These are phyloP conservation scores for Colletotrichum nymphaeae DNA, from an alignment of 2,329 filamentous ascomycete genomes.

Conservation along the genomic window DNA sequence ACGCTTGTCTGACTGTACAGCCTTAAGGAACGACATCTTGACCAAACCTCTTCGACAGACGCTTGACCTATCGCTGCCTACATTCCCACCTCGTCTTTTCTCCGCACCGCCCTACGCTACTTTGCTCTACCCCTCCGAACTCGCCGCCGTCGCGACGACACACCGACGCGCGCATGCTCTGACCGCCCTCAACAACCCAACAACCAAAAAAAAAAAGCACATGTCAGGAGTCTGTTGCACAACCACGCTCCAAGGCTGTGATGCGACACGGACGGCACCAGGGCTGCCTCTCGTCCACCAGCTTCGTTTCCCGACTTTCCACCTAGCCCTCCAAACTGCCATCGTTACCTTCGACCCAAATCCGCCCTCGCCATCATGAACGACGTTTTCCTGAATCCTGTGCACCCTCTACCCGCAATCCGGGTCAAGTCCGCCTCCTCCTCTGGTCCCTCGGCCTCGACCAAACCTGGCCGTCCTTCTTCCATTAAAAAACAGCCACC, in stretches of 20 bases:
- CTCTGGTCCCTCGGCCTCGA: conserved; percentile 4
- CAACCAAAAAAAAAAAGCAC: conserved; percentile 15
- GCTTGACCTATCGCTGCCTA: background rate
- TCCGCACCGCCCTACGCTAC: background rate
- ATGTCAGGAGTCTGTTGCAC: conserved; percentile 24
- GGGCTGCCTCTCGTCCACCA: conserved; percentile 18
- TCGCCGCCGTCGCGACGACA: conserved; percentile 18
- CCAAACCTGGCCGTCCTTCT: conserved; percentile 24
- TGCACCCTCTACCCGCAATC: conserved; percentile 26
- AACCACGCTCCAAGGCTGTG: conserved; percentile 17
- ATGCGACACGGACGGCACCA: conserved; percentile 32
- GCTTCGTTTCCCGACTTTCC: background rate
- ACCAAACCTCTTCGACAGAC: background rate
- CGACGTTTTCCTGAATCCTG: conserved; percentile 36
- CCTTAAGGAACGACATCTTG: background rate
- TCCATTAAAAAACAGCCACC: conserved; percentile 23
- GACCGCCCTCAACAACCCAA: conserved; percentile 18
- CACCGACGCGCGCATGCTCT: conserved; percentile 25
- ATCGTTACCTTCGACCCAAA: background rate
- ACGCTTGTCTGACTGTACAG: background rate
- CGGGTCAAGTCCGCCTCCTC: conserved; percentile 21
- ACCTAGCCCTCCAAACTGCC: background rate
- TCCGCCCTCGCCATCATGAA: conserved; percentile 27
- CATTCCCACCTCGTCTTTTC: background rate
- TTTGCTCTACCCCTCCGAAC: background rate